Evolutionary conservation across 345 rosid genomes (phyloP).

Genomic region (Brassica napus): Da-Ae NC_063446.1:8456001-8456500

Average conservation of each 20-base stretch:
- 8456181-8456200: too few relatives aligned
- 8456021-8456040: too few relatives aligned
- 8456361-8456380: not conserved
- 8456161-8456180: conserved; percentile 87
- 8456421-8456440: conserved; percentile 98
- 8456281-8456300: too few relatives aligned
- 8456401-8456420: conserved; percentile 91
- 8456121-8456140: conserved; percentile 64
- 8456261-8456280: not conserved
- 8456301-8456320: too few relatives aligned
- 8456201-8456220: conserved; percentile 64
- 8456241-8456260: not conserved
- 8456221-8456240: conserved; percentile 1
- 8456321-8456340: too few relatives aligned
- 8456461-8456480: conserved; percentile 51
- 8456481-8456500: not conserved
- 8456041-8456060: conserved; percentile 78
- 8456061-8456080: conserved; percentile 83
- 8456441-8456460: conserved; percentile 79
- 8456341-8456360: too few relatives aligned
- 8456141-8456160: conserved; percentile 84
- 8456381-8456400: conserved; percentile 51
- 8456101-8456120: conserved; percentile 55
- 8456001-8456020: too few relatives aligned
- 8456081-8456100: conserved; percentile 91